These are phyloP conservation scores for Chlamydomonas schloesseri DNA, from an alignment of 139 green algal genomes.

Conservation along the genomic window DNA sequence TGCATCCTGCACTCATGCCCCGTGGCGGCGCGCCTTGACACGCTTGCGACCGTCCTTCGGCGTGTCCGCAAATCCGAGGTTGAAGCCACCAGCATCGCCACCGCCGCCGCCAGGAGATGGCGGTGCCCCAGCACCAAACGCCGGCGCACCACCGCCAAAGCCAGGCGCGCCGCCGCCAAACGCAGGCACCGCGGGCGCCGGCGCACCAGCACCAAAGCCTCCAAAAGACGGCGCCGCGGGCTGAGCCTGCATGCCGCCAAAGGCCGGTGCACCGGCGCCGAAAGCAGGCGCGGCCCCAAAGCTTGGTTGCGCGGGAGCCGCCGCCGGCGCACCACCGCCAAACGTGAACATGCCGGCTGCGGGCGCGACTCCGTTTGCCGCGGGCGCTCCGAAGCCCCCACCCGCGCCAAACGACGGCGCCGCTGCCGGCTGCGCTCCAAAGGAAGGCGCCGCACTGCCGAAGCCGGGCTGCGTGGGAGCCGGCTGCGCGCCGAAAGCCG, in stretches of 20 bases:
- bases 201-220: not conserved
- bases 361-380: not conserved
- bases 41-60: slow-evolving; percentile 23
- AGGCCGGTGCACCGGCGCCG: not conserved
- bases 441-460: not conserved
- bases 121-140: not conserved
- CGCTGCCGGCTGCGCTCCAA: not conserved
- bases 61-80: not conserved
- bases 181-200: not conserved
- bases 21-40: slow-evolving; percentile 34
- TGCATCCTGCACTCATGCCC: not conserved
- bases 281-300: not conserved
- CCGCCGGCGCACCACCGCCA: not conserved
- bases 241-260: not conserved
- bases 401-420: not conserved
- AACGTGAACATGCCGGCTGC: not conserved
- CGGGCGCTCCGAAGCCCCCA: not conserved
- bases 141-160: not conserved
- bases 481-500: not conserved
- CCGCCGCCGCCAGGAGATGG: not conserved
- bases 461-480: not conserved
- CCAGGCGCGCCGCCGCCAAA: not conserved
- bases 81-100: slow-evolving; percentile 14
- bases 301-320: not conserved
- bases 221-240: not conserved